phyloP scores from a whole-genome alignment of 2,329 filamentous ascomycete genomes.

The Cercospora berteroae region DNA sequence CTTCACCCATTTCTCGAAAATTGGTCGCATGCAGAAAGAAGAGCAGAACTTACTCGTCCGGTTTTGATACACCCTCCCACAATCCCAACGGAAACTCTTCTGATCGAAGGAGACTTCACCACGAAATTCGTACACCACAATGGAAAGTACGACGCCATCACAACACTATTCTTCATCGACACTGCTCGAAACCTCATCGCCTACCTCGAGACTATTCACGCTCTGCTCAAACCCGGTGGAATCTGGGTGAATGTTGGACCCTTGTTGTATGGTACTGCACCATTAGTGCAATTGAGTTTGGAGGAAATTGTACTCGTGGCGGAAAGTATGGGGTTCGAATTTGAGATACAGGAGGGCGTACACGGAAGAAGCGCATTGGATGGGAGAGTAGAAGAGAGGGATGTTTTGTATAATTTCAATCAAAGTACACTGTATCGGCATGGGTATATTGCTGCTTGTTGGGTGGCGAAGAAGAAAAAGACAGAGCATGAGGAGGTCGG shows the following conservation, averaged over 20 bases:
- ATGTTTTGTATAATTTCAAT: conserved; percentile 12
- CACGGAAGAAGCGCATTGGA: neutral
- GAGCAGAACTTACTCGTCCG: conserved; percentile 32
- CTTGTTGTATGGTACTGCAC: conserved; percentile 56
- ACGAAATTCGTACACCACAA: conserved; percentile 39
- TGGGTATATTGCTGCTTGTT: conserved; percentile 12
- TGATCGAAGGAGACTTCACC: conserved; percentile 52
- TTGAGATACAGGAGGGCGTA: conserved; percentile 1
- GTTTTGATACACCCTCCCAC: conserved; percentile 8
- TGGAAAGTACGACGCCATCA: conserved; percentile 63
- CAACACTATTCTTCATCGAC: conserved; percentile 89
- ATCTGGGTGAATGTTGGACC: conserved; percentile 85
- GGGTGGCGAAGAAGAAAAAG: conserved; percentile 10
- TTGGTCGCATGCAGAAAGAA: conserved; percentile 68
- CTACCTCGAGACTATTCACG: conserved; percentile 76
- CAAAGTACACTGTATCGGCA: conserved; percentile 9
- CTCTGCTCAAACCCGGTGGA: conserved; percentile 73
- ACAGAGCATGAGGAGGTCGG: neutral
- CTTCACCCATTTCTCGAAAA: conserved; percentile 74
- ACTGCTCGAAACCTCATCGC: conserved; percentile 86
- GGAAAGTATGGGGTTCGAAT: conserved; percentile 20
- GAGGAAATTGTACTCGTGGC: conserved; percentile 22
- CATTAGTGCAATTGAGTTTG: conserved; percentile 21
- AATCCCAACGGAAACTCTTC: neutral
- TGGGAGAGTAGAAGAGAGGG: neutral